phyloP scores from a whole-genome alignment of 306 rosid genomes.

The Pterocarpus santalinus region DNA sequence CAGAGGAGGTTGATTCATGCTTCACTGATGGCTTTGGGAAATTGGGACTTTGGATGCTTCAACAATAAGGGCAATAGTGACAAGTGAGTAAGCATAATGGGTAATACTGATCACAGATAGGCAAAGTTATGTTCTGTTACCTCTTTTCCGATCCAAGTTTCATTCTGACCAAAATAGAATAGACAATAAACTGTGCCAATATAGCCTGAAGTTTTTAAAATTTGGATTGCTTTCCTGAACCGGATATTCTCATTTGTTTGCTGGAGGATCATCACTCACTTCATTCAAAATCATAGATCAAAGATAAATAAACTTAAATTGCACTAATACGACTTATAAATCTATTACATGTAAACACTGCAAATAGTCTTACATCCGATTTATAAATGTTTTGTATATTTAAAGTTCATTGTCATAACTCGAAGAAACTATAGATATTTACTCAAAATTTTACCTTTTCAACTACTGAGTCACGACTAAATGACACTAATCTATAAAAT shows the following conservation, averaged over 20 bases:
- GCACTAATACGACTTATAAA: background rate
- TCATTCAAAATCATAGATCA: constrained; percentile 38
- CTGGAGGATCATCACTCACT: constrained; percentile 20
- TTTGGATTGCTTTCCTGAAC: constrained; percentile 20
- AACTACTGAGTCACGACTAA: background rate
- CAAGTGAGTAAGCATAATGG: background rate
- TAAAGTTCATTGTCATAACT: background rate
- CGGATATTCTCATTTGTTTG: constrained; percentile 8
- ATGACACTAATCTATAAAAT: background rate
- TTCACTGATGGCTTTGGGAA: constrained; percentile 18
- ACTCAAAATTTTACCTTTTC: too few relatives aligned
- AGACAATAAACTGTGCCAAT: constrained; percentile 27
- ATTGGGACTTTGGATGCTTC: constrained; percentile 45
- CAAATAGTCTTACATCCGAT: background rate
- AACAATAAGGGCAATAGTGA: constrained; percentile 16
- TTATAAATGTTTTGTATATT: background rate
- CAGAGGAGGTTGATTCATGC: background rate
- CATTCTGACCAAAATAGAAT: constrained; percentile 19
- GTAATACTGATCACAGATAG: background rate
- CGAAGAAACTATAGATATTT: too few relatives aligned
- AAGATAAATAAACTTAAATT: constrained; percentile 5
- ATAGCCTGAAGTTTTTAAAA: constrained; percentile 6
- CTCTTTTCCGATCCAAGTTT: constrained; percentile 10
- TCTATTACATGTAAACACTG: background rate
- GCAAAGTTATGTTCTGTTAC: background rate